Conservation (phyloP, 371 early-diverging fungal genomes). For the Haplosporangium sp. region DNA sequence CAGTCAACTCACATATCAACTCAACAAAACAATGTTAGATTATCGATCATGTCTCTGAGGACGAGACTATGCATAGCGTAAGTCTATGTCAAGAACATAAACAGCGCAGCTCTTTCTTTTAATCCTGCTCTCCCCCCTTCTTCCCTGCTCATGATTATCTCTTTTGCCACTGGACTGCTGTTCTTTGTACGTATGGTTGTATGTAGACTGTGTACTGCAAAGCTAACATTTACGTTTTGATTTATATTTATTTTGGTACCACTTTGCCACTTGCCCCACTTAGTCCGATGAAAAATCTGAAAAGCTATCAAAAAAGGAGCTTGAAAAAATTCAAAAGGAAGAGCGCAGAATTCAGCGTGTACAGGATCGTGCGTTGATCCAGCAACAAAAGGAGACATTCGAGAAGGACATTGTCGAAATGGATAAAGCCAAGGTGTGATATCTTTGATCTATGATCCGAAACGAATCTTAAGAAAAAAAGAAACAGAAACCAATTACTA, state of each 20-base stretch:
- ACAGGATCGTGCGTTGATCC: constrained; percentile 46
- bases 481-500: neutral
- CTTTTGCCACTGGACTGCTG: too few species aligned
- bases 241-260: neutral
- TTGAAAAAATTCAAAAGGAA: constrained; percentile 34
- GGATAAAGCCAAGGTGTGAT: constrained; percentile 51
- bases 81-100: neutral
- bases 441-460: neutral
- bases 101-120: neutral
- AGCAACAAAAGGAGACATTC: constrained; percentile 50
- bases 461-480: neutral
- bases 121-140: neutral
- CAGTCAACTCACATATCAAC: neutral
- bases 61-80: constrained; percentile 50
- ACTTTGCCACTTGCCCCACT: neutral
- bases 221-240: neutral
- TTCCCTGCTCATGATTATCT: too few species aligned
- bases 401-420: constrained; percentile 40
- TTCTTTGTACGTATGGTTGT: too few species aligned
- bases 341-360: constrained; percentile 51
- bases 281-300: constrained; percentile 56
- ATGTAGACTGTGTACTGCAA: neutral
- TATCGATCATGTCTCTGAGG: constrained; percentile 40
- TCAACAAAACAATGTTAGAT: constrained; percentile 5
- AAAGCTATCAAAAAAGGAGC: constrained; percentile 53